Conservation (phyloP, 805 yeast genomes). For the Blastobotrys parvus region DNA sequence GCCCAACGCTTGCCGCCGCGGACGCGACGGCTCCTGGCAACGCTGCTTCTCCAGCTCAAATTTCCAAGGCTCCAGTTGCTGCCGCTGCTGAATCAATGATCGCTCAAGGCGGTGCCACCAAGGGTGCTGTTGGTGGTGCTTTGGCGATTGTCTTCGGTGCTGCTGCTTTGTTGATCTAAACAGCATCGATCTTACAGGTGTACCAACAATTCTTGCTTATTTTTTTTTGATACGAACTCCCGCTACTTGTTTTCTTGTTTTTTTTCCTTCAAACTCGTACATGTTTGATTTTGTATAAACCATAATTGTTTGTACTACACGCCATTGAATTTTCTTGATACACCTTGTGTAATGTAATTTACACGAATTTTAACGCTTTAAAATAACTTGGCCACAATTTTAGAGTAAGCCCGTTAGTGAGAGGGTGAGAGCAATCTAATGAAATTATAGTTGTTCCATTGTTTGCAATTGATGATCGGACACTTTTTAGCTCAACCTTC, state of each 20-base stretch:
- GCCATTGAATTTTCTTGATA: not conserved
- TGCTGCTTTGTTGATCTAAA: not conserved
- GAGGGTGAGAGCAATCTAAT: too few species aligned
- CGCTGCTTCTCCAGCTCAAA: not conserved
- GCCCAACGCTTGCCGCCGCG: constrained; percentile 1
- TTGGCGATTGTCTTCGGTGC: not conserved
- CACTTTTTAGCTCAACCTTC: too few species aligned
- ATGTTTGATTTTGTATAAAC: not conserved
- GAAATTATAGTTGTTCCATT: too few species aligned
- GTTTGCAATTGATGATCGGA: too few species aligned
- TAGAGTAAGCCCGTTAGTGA: too few species aligned
- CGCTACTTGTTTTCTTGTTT: not conserved
- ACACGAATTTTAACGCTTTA: too few species aligned
- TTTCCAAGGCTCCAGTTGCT: not conserved
- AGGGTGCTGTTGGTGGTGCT: constrained; percentile 1
- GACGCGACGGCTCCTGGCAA: not conserved
- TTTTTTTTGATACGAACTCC: too few species aligned
- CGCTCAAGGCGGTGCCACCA: not conserved
- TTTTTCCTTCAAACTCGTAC: not conserved
- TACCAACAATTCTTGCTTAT: too few species aligned
- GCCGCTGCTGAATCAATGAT: not conserved
- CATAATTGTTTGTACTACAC: not conserved
- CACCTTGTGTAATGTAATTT: not conserved
- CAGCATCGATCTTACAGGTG: not conserved
- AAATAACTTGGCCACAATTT: too few species aligned